Evolutionary conservation across 345 rosid species (phyloP).

Genomic region (Populus tremula): DNA sequence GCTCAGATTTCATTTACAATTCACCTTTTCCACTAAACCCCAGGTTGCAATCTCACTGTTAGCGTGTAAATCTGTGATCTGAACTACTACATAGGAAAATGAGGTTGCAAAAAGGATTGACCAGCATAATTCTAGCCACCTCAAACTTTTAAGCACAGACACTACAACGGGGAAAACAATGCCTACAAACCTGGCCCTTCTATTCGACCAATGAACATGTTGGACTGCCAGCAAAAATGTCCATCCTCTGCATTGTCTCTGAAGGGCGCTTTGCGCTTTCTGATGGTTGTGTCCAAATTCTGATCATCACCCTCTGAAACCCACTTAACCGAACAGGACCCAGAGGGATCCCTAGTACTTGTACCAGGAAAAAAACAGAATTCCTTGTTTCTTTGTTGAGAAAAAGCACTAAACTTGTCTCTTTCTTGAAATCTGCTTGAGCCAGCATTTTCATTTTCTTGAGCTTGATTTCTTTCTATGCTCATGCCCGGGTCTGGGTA

Average conservation of each 20-base stretch:
- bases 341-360: constrained; percentile 34
- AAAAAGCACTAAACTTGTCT: constrained; percentile 23
- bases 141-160: constrained; percentile 24
- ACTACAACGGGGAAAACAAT: constrained; percentile 29
- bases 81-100: constrained; percentile 23
- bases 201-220: constrained; percentile 25
- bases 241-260: constrained; percentile 38
- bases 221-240: constrained; percentile 45
- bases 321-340: constrained; percentile 32
- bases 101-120: constrained; percentile 25
- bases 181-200: constrained; percentile 52
- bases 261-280: constrained; percentile 49
- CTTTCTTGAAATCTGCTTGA: constrained; percentile 35
- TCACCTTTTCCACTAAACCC: constrained; percentile 9
- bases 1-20: constrained; percentile 17
- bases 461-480: constrained; percentile 39
- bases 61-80: constrained; percentile 17
- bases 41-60: constrained; percentile 25
- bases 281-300: constrained; percentile 36
- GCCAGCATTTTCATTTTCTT: constrained; percentile 35
- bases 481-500: constrained; percentile 43
- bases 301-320: constrained; percentile 35
- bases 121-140: constrained; percentile 24
- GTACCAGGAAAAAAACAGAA: constrained; percentile 57
- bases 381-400: constrained; percentile 43